Percentiles rank a stretch among this genome's conserved stretches.
Evolutionary conservation across 352 stramenopile genomes (phyloP).

Genomic region (Globisporangium perplexum): DNA sequence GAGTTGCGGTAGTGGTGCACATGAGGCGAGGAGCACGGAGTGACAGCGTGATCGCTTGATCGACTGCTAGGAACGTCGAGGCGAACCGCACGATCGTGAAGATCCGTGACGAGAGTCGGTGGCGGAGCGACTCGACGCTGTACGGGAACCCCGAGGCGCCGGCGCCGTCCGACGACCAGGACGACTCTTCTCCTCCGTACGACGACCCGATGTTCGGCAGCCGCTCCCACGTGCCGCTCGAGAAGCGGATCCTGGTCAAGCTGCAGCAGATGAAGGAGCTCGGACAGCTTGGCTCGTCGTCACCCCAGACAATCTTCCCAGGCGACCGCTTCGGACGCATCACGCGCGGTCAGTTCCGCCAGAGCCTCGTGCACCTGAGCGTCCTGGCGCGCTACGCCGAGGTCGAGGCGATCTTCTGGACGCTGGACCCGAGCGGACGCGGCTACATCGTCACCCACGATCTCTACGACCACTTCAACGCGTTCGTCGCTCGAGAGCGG

Average conservation of each 20-base stretch:
- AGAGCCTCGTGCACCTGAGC: slow-evolving; percentile 64
- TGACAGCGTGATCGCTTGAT: background rate
- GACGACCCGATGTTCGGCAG: slow-evolving; percentile 27
- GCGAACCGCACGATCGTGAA: slow-evolving; percentile 59
- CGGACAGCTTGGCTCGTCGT: slow-evolving; percentile 42
- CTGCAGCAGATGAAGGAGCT: slow-evolving; percentile 61
- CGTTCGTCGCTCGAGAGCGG: slow-evolving; percentile 10
- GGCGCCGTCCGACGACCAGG: slow-evolving; percentile 2
- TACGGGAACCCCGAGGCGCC: slow-evolving; percentile 13
- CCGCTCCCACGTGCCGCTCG: slow-evolving; percentile 25
- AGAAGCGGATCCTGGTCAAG: slow-evolving; percentile 52
- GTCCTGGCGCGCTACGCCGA: slow-evolving; percentile 59
- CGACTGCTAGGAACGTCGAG: slow-evolving; percentile 49
- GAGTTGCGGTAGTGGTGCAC: background rate
- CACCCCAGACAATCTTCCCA: slow-evolving; percentile 54
- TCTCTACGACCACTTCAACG: slow-evolving; percentile 62
- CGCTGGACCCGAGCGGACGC: slow-evolving; percentile 53
- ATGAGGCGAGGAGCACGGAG: background rate
- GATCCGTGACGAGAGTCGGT: slow-evolving; percentile 58
- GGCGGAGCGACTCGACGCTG: slow-evolving; percentile 40
- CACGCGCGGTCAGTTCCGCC: slow-evolving; percentile 62
- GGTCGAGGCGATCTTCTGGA: slow-evolving; percentile 70
- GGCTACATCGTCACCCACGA: slow-evolving; percentile 54
- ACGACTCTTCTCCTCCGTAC: slow-evolving; percentile 15
- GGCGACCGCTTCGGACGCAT: slow-evolving; percentile 67